Percentiles rank a stretch among this genome's conserved stretches.
Evolutionary conservation across 2,329 filamentous ascomycete species (phyloP).

Genomic region (Aspergillus versicolor): DNA sequence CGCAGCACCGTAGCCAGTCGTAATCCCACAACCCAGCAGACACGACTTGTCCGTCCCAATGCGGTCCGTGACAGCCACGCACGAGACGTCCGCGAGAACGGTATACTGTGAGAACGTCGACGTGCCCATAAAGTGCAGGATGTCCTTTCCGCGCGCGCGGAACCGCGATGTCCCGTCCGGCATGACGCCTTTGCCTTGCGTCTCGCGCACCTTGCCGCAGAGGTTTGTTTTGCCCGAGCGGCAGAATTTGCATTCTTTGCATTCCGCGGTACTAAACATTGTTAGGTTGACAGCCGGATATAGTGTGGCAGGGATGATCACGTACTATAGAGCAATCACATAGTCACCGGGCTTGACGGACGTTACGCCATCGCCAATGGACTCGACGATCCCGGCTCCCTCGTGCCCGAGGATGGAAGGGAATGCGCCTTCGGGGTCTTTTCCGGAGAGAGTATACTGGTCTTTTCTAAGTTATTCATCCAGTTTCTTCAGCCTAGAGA

Average conservation of each 20-base stretch:
- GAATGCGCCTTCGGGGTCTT: constrained; percentile 95
- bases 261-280: constrained; percentile 94
- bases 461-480: too few species aligned
- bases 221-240: constrained; percentile 99
- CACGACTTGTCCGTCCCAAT: constrained; percentile 96
- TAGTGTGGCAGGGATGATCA: constrained; percentile 8
- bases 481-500: too few species aligned
- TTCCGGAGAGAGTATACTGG: constrained; percentile 74
- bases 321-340: constrained; percentile 83
- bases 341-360: constrained; percentile 92
- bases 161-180: constrained; percentile 95
- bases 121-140: constrained; percentile 98
- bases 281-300: constrained; percentile 49
- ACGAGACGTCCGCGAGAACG: constrained; percentile 96
- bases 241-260: constrained; percentile 98
- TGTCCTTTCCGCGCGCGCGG: constrained; percentile 88
- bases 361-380: constrained; percentile 90
- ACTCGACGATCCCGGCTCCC: constrained; percentile 89
- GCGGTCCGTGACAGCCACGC: constrained; percentile 85
- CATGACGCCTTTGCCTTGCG: constrained; percentile 95
- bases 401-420: constrained; percentile 87
- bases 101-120: constrained; percentile 99
- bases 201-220: constrained; percentile 96
- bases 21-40: constrained; percentile 95
- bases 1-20: constrained; percentile 94